Conservation (phyloP, 192 early-diverging fungal species). For the Kickxella alabastrina region DNA sequence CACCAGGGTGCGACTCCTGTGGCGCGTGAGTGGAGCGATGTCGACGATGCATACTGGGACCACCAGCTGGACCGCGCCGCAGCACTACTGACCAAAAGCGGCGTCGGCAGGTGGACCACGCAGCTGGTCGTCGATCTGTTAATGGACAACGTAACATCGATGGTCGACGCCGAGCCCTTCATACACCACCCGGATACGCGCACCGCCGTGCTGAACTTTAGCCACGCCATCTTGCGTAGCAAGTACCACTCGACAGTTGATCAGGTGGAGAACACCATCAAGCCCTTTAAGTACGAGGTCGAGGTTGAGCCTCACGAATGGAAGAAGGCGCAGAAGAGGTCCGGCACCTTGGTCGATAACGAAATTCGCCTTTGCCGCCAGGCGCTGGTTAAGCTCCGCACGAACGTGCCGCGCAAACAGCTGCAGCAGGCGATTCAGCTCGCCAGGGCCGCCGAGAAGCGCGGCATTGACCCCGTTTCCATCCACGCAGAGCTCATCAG, state of each 20-base stretch:
- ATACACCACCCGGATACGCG: constrained; percentile 79
- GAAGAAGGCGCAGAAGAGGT: constrained; percentile 81
- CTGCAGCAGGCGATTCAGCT: constrained; percentile 81
- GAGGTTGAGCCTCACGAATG: constrained; percentile 90
- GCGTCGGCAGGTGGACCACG: constrained; percentile 85
- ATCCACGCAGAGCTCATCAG: constrained; percentile 35
- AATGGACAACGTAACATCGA: constrained; percentile 73
- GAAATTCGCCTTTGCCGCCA: constrained; percentile 76
- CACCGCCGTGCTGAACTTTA: constrained; percentile 74
- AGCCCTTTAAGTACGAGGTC: constrained; percentile 98
- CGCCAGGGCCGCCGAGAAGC: constrained; percentile 67
- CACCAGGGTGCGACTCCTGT: not conserved
- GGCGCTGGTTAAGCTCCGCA: constrained; percentile 67
- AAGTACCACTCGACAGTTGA: constrained; percentile 90
- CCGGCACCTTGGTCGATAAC: constrained; percentile 69
- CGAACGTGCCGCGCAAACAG: constrained; percentile 70
- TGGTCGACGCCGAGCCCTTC: constrained; percentile 80
- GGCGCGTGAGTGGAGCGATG: constrained; percentile 37
- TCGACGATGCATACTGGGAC: constrained; percentile 68
- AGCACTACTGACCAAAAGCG: constrained; percentile 88
- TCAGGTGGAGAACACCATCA: constrained; percentile 98
- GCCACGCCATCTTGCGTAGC: constrained; percentile 75
- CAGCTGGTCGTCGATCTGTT: constrained; percentile 90
- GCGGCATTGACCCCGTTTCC: constrained; percentile 42
- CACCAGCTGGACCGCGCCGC: constrained; percentile 78